Percentiles rank a stretch among this genome's conserved stretches.
These are phyloP conservation scores for Piper betle DNA, from an alignment of 164 flowering plant genomes.

Conservation along the genomic window DNA sequence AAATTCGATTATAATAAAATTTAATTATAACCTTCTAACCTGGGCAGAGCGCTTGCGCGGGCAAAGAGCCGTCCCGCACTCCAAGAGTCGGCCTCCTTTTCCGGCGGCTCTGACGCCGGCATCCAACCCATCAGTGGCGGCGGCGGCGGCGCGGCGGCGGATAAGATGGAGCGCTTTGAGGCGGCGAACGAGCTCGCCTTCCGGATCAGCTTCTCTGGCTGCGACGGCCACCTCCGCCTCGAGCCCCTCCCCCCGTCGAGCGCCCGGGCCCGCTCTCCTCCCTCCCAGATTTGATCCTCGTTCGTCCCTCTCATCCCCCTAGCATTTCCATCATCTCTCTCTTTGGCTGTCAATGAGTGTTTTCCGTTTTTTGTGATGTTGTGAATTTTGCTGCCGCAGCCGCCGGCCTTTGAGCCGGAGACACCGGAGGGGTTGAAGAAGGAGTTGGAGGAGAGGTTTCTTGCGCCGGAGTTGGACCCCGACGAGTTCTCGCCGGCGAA, in stretches of 20 bases:
- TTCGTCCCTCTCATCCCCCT: conserved; percentile 35
- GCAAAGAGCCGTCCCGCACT: too few species aligned
- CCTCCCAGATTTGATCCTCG: conserved; percentile 70
- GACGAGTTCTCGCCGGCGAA: conserved; percentile 68
- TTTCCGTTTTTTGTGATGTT: neutral
- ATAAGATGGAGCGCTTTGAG: conserved; percentile 51
- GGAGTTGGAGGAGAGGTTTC: conserved; percentile 62
- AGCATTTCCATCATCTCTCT: neutral
- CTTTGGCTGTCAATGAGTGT: too few species aligned
- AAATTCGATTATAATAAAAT: too few species aligned
- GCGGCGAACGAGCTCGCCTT: conserved; percentile 52
- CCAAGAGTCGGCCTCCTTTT: too few species aligned
- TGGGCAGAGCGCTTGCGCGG: too few species aligned
- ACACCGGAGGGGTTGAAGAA: conserved; percentile 58
- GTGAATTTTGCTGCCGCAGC: conserved; percentile 28
- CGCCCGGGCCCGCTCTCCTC: conserved; percentile 36
- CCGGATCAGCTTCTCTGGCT: conserved; percentile 78
- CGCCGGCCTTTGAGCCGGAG: conserved; percentile 68
- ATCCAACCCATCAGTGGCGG: too few species aligned
- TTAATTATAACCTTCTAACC: too few species aligned
- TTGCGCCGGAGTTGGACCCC: conserved; percentile 54
- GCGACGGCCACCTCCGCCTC: conserved; percentile 81
- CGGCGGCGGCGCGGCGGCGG: too few species aligned
- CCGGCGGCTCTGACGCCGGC: too few species aligned
- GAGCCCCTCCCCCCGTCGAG: conserved; percentile 77